Evolutionary conservation across 768 basidiomycete species (phyloP).

Genomic region (Scleroderma bovista): DNA sequence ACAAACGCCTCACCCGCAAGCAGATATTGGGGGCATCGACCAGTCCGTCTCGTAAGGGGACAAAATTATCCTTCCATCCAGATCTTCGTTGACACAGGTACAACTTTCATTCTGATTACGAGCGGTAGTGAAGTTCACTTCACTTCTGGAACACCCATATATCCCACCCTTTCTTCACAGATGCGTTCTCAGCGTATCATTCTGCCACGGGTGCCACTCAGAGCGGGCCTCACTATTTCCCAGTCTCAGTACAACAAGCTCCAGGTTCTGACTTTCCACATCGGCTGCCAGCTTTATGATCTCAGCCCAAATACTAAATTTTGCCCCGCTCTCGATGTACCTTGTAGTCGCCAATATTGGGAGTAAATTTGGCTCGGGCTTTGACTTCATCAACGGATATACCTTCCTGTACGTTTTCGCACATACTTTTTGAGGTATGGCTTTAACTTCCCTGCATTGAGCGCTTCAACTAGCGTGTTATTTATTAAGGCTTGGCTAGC

Average conservation of each 20-base stretch:
- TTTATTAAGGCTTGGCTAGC: too few species aligned
- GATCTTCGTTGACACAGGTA: conserved; percentile 57
- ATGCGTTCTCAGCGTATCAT: conserved; percentile 40
- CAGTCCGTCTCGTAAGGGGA: conserved; percentile 48
- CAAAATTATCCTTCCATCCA: conserved; percentile 38
- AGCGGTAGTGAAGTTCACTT: conserved; percentile 22
- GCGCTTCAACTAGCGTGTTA: conserved; percentile 39
- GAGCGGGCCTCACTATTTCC: conserved; percentile 26
- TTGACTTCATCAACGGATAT: conserved; percentile 21
- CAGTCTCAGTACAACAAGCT: conserved; percentile 19
- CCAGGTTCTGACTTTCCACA: conserved; percentile 21
- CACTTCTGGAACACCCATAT: background rate
- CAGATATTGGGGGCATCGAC: conserved; percentile 57
- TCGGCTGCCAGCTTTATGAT: conserved; percentile 15
- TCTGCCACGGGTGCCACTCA: conserved; percentile 38
- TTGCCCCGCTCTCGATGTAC: conserved; percentile 30
- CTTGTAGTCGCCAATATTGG: conserved; percentile 25
- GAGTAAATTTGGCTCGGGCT: conserved; percentile 2
- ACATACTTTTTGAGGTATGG: background rate
- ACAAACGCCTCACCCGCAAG: conserved; percentile 42
- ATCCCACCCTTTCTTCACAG: conserved; percentile 7
- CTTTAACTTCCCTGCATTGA: conserved; percentile 16
- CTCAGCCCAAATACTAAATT: conserved; percentile 25
- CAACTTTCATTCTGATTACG: conserved; percentile 48
- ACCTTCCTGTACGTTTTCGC: conserved; percentile 11